Evolutionary conservation across 495 filamentous ascomycete species (phyloP), one percentile per base, ranked within the genome.

Genomic region (Aspergillus hancockii): DNA sequence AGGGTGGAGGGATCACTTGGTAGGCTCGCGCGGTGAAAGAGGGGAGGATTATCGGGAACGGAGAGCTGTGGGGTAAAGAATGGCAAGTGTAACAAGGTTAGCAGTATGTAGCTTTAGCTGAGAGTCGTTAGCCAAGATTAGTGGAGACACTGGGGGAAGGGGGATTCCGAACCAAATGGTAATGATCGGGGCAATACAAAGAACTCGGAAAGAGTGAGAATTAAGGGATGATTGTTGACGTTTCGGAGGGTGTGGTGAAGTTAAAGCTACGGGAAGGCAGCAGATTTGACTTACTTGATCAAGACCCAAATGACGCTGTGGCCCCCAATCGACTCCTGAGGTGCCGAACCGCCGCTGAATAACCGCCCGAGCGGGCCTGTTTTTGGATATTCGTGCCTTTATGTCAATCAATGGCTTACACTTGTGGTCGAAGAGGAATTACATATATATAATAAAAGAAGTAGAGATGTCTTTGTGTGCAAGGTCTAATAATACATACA

Each of bases 401-500:
- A n/a, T n/a, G n/a, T n/a, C n/a, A n/a, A 12, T 12, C 12, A 6
- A n/a, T n/a, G 38, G 38, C 38, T n/a, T 14, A 41, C 8, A 14
- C 12, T 14, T 41, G 38, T 16, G 3, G n/a, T n/a, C 13, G 3
- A 41, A 43, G 18, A 45, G 40, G 31, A n/a, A 45, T n/a, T n/a
- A n/a, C n/a, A 22, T 50, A 34, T 10, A 23, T 38, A 30, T 10
- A 22, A 53, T 18, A 34, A 18, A 52, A 36, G 31, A 55, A 47
- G 38, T 16, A 41, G 43, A 36, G 46, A 55, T 21, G 38, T 57
- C 30, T 50, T 49, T 23, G 45, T 34, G 32, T 30, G 43, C 21
- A 38, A 49, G 23, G 32, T 57, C 55, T 57, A 57, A 50, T 57
- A 41, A 60, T 60, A 55, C 43, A 62, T 30, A 30, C 43, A 58